Evolutionary conservation across 495 filamentous ascomycete genomes (phyloP), one percentile per base, ranked within the genome.

Genomic region (Cryomyces minteri): DNA sequence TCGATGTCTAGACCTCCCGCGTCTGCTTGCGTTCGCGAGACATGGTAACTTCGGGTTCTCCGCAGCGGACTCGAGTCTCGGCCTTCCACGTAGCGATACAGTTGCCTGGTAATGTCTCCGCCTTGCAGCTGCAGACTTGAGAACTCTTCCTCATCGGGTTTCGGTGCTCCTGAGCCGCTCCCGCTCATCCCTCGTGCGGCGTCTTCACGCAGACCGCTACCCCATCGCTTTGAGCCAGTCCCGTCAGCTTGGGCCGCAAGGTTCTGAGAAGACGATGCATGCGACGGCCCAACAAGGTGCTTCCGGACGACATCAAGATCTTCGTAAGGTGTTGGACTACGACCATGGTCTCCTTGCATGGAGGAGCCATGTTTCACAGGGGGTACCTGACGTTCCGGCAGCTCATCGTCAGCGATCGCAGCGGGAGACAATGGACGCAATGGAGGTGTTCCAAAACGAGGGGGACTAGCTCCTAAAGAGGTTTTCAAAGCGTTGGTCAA

Each of bases 91-190:
- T 88, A 95, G 39, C 81, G 78, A 59, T 98, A 98, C 43, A 98
- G 88, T 42, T 90, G 81, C 44, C 90, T 68, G 29, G 87, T 94
- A 36, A 95, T 80, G 58, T 98, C 90, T 33, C 90, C 90, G 31
- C 90, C 90, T 54, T 95, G 92, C 39, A 96, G 64, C 53, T 76
- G 76, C 51, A 98, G 61, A 61, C 88, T 94, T 30, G 88, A 95
- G 57, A 98, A 98, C 54, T 92, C 84, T 30, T 87, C 82, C 9
- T 77, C 73, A 18, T 71, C 75, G 1, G 40, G 46, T 8, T 9
- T 8, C 29, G 39, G 9, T 5, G 43, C 45, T 6, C 40, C 48
- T 2, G 39, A 30, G 11, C 25, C n/a, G 25, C 40, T 12, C 28
- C 40, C 25, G 40, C 40, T 18, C 40, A 29, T 9, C 11, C 2